Evolutionary conservation across 2,329 filamentous ascomycete genomes (phyloP), one percentile per base, ranked within the genome.

Genomic region (Fusarium sp.): DNA sequence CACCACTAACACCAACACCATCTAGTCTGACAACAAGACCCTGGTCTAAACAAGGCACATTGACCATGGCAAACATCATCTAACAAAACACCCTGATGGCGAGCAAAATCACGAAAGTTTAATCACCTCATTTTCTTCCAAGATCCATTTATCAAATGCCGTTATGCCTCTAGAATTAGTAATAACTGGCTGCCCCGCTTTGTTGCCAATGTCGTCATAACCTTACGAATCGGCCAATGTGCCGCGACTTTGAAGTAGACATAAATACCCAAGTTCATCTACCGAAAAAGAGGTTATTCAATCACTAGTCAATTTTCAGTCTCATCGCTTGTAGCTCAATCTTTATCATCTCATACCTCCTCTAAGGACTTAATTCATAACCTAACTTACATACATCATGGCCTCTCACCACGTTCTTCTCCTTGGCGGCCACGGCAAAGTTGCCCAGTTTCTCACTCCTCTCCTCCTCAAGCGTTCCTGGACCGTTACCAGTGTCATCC

Each of bases 381-480:
- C 15, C 22, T 44, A 17, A 45, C 21, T 51, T 11, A 15, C 17
- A 43, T 38, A 17, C 64, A 73, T n/a, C 39, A 80, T 80, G 78
- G 47, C 75, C 46, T 72, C 79, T 40, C 77, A 77, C 42, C 84
- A 88, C 76, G 88, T 94, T 62, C 89, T 94, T 64, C 80, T 96
- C 70, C 87, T 96, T 67, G 93, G 93, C 75, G 93, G 93, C 74
- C 92, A 94, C 82, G 93, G 93, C 81, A 93, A 94, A 77, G 80
- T 96, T 62, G 88, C 92, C 70, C 88, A 92, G 61, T 81, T 91
- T 43, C 85, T 96, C 39, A 96, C 93, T 10, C 92, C 91, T 2
- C 85, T 94, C 62, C 88, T 97, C 9, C 88, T 96, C 42, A 84
- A 89, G 51, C 88, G 90, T 69, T 88, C 88, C 34, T 95, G 92